Base-by-base conservation (phyloP, 202 grass and related monocot genomes). In the Carex sylvatica region DNA sequence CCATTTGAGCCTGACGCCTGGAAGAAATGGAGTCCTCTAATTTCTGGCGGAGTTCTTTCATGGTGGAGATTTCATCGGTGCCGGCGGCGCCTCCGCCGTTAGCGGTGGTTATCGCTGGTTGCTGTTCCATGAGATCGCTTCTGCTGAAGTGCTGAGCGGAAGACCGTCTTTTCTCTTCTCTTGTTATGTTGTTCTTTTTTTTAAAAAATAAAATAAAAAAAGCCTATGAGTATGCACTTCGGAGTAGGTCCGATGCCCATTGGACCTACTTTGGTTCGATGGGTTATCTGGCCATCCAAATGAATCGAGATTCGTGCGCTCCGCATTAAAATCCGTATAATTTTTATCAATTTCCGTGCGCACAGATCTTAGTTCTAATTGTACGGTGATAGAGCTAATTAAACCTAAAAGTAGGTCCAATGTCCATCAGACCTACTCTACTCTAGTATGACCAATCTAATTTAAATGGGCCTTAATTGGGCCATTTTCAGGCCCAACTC, bases 1-100 rank as follows among this genome's bases (percentile, higher is more conserved):
- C 88, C 62, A 90, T 83, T 42, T 99, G 96, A 61, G 89, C 82
- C 71, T 93, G 89, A 4, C 93, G 92, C 30, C 96, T 91, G 62
- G 87, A 33, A 2, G 84, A 4, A 61, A 99, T 86, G 65, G 86
- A 56, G 26, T 93, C 92, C 77, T 99, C 93, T 67, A 99, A 65
- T 36, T 85, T 86, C 18, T 87, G 86, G 58, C 91, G 89, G 80
- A 95, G 89, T 74, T 95, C 88, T 56, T 89, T 89, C 86, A 95
- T 83, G 70, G 86, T 63, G 26, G 86, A 79, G 11, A 98, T 61
- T 68, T 95, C 91, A 74, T 93, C 89, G 52, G 56, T 62, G 59
- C 60, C 83, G 76, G 54, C 24, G 15, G 52, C 65, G 60, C 51
- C 64, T 19, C 55, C 42, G 42, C 83, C 62, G 55, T 51, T 20